Percentiles rank a stretch among this genome's conserved stretches.
These are phyloP conservation scores for Ensete glaucum DNA, from an alignment of 176 grass and related monocot species.

Conservation along the genomic window DNA sequence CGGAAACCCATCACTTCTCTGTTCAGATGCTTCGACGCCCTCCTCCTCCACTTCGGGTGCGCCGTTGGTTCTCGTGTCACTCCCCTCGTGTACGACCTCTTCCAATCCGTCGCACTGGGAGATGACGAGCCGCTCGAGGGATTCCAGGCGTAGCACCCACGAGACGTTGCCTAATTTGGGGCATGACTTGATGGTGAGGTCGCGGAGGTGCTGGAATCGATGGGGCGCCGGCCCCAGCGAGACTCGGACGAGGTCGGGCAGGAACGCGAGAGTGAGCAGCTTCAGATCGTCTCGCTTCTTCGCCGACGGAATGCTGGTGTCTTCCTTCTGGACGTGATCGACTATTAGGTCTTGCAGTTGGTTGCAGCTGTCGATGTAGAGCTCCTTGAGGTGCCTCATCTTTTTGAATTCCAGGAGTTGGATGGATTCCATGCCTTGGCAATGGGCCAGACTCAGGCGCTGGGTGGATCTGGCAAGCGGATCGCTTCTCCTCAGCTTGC, in stretches of 20 bases:
- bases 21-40: background rate
- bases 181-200: constrained; percentile 44
- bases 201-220: constrained; percentile 38
- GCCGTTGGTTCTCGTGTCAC: background rate
- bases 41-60: constrained; percentile 11
- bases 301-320: background rate
- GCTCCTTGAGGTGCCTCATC: constrained; percentile 53
- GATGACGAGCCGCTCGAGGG: constrained; percentile 63
- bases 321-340: constrained; percentile 14
- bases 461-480: constrained; percentile 60
- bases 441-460: constrained; percentile 51
- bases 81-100: constrained; percentile 33
- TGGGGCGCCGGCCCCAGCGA: constrained; percentile 31
- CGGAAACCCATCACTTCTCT: constrained; percentile 20
- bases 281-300: constrained; percentile 24
- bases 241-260: constrained; percentile 44
- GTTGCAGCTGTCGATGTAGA: constrained; percentile 57
- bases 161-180: constrained; percentile 40
- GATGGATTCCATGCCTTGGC: constrained; percentile 40
- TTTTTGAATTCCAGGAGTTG: constrained; percentile 55
- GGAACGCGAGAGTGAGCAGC: constrained; percentile 48
- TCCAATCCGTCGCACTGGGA: constrained; percentile 44
- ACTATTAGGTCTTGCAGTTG: constrained; percentile 35
- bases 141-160: constrained; percentile 50
- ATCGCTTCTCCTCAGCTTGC: constrained; percentile 43